Evolutionary conservation across 2,329 filamentous ascomycete species (phyloP).

Genomic region (Aschersonia sp.): DNA sequence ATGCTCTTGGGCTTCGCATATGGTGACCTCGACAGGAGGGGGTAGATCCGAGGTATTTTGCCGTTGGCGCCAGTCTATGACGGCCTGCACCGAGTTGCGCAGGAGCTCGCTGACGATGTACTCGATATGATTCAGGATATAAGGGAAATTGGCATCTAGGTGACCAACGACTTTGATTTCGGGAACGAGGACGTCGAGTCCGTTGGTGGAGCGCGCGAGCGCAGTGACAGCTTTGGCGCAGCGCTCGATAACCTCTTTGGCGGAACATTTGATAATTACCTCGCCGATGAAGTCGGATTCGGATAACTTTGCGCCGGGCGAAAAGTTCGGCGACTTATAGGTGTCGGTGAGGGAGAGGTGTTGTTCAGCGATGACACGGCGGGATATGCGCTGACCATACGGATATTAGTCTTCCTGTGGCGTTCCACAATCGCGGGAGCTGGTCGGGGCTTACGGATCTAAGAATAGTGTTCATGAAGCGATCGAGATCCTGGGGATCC

Average conservation of each 20-base stretch:
- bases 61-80: slow-evolving; percentile 58
- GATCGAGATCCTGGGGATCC: slow-evolving; percentile 67
- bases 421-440: too few relatives aligned
- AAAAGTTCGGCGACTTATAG: slow-evolving; percentile 82
- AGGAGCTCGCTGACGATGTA: slow-evolving; percentile 95
- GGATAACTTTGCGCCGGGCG: slow-evolving; percentile 59
- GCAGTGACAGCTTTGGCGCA: slow-evolving; percentile 66
- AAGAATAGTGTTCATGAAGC: slow-evolving; percentile 89
- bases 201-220: slow-evolving; percentile 63
- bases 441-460: slow-evolving; percentile 53
- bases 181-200: slow-evolving; percentile 56
- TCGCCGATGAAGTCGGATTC: slow-evolving; percentile 84
- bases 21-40: slow-evolving; percentile 81
- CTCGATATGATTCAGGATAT: slow-evolving; percentile 89
- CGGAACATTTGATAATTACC: slow-evolving; percentile 86
- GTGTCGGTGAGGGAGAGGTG: slow-evolving; percentile 91
- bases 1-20: slow-evolving; percentile 88
- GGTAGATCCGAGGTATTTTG: slow-evolving; percentile 26
- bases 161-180: slow-evolving; percentile 76
- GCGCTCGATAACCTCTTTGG: slow-evolving; percentile 72
- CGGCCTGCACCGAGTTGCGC: slow-evolving; percentile 86
- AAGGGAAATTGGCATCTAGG: slow-evolving; percentile 81
- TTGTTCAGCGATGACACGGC: slow-evolving; percentile 93
- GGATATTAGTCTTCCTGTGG: neutral
- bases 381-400: slow-evolving; percentile 61